A percentile compares a stretch with the other conserved stretches of the same genome.
Conservation (phyloP, 805 yeast species). For the Sugiyamaella qingdaonensis region DNA sequence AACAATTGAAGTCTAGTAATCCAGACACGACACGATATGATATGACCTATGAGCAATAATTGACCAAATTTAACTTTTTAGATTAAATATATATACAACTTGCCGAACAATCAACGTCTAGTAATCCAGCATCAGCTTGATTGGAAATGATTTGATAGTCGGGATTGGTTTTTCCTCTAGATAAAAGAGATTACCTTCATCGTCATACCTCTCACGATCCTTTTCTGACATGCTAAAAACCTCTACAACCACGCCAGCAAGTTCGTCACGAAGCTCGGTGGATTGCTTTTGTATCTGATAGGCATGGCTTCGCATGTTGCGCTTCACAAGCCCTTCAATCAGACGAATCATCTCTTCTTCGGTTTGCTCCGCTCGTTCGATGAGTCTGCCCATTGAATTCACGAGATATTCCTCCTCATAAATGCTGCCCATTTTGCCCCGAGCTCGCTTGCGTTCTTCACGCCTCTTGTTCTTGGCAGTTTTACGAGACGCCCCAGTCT, state of each 20-base stretch:
- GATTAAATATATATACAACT: not conserved
- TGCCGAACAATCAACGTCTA: not conserved
- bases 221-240: conserved; percentile 77
- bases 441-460: conserved; percentile 91
- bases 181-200: conserved; percentile 76
- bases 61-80: too few species aligned
- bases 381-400: conserved; percentile 78
- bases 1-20: too few species aligned
- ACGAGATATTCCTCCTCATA: conserved; percentile 95
- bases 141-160: conserved; percentile 49
- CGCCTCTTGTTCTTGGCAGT: conserved; percentile 90
- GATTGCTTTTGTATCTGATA: conserved; percentile 68
- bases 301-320: conserved; percentile 74
- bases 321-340: conserved; percentile 70
- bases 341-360: conserved; percentile 68
- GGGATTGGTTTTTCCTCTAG: conserved; percentile 77
- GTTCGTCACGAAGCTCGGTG: conserved; percentile 49
- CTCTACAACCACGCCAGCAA: conserved; percentile 63
- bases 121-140: conserved; percentile 13
- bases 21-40: too few species aligned
- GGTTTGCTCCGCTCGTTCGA: conserved; percentile 75
- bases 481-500: conserved; percentile 90
- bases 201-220: conserved; percentile 86
- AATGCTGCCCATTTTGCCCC: conserved; percentile 96
- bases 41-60: too few species aligned